phyloP scores from a whole-genome alignment of 75 land plant genomes.

The Isoetes taiwanensis region DNA sequence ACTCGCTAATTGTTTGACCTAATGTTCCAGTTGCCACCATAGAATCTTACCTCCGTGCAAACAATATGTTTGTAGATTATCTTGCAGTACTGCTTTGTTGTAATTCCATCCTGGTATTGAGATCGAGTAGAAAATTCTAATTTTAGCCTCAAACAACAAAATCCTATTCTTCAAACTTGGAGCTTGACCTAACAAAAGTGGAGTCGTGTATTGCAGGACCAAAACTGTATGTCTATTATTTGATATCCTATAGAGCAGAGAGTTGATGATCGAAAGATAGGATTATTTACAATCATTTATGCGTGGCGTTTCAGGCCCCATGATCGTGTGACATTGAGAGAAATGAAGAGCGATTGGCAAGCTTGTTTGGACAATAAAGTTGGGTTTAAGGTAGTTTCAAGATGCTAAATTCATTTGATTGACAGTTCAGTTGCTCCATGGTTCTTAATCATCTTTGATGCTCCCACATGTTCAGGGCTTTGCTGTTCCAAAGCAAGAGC shows the following conservation, averaged over 20 bases:
- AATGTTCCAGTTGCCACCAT: too few species aligned
- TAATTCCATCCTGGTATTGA: neutral
- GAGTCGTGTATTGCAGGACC: neutral
- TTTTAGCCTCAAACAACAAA: neutral
- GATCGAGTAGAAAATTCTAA: neutral
- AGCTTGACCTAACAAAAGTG: neutral
- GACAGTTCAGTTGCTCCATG: too few species aligned
- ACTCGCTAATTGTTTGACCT: too few species aligned
- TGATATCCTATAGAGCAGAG: too few species aligned
- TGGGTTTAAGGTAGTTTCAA: neutral
- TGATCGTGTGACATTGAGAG: neutral
- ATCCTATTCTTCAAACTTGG: constrained; percentile 1
- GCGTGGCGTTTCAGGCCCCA: neutral
- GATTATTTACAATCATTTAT: too few species aligned
- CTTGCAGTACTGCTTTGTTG: neutral
- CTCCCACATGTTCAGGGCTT: too few species aligned
- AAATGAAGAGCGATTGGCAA: constrained; percentile 1
- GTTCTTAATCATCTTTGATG: too few species aligned
- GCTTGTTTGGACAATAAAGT: constrained; percentile 4
- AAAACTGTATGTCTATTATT: too few species aligned
- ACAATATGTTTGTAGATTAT: constrained; percentile 3
- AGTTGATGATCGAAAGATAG: too few species aligned
- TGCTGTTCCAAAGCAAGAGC: constrained; percentile 74
- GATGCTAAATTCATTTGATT: neutral
- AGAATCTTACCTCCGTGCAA: constrained; percentile 1